phyloP scores from a whole-genome alignment of 1,139 yeast genomes.

The Meyerozyma sp. region DNA sequence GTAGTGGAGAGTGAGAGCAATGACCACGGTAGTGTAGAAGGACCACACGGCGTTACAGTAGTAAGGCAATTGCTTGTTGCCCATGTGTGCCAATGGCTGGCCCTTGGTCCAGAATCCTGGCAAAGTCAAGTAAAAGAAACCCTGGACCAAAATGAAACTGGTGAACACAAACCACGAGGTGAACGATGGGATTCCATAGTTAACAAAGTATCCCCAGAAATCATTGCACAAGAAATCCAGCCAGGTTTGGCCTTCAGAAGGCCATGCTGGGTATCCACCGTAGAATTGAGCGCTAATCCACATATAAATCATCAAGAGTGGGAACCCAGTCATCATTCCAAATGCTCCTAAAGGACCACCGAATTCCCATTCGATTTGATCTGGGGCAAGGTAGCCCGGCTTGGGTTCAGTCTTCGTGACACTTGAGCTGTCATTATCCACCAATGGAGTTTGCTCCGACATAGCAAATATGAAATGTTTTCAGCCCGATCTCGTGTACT shows the following conservation, averaged over 20 bases:
- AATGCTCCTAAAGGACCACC: slow-evolving; percentile 92
- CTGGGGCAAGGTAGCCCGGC: slow-evolving; percentile 30
- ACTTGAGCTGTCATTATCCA: not conserved
- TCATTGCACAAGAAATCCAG: slow-evolving; percentile 41
- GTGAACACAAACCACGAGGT: slow-evolving; percentile 68
- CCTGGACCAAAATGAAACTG: slow-evolving; percentile 67
- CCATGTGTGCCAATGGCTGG: slow-evolving; percentile 78
- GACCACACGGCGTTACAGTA: slow-evolving; percentile 90
- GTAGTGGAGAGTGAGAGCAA: slow-evolving; percentile 60
- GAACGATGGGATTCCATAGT: slow-evolving; percentile 64
- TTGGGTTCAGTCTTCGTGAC: not conserved
- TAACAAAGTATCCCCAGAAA: slow-evolving; percentile 41
- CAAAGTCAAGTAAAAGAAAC: slow-evolving; percentile 69
- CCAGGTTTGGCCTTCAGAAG: slow-evolving; percentile 56
- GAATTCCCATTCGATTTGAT: slow-evolving; percentile 69
- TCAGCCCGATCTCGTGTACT: not conserved
- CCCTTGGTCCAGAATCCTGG: slow-evolving; percentile 97
- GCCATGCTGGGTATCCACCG: slow-evolving; percentile 67
- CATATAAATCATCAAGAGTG: slow-evolving; percentile 92
- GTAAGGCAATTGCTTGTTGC: slow-evolving; percentile 78
- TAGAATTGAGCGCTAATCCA: slow-evolving; percentile 87
- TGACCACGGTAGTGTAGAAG: slow-evolving; percentile 61
- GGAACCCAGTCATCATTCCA: slow-evolving; percentile 94
- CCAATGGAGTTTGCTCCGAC: slow-evolving; percentile 4
- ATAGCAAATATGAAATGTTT: slow-evolving; percentile 2